Base-by-base conservation (phyloP, 306 rosid species). In the Prunus campanulata region DNA sequence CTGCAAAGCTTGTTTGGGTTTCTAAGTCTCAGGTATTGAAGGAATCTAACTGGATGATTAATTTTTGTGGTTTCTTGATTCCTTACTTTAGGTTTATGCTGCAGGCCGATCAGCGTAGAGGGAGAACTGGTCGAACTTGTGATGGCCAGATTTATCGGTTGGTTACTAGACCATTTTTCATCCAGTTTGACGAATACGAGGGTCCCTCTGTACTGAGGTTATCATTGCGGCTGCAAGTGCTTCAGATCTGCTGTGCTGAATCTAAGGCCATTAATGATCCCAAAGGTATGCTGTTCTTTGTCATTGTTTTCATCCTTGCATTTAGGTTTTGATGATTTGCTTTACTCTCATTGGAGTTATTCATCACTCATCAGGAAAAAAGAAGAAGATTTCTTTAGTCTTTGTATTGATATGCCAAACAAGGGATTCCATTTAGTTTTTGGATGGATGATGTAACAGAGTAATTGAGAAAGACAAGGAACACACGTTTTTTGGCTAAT, bases 101-200 rank as follows among this genome's bases (percentile, higher is more conserved):
- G 79, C 74, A 93, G 97, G 98, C 97, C 51, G 85, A 93, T 16
- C 98, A 91, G 78, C 97, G 98, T 19, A 87, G 55, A 81, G 98
- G 97, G 79, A 91, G 97, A 89, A 93, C 98, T 68, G 98, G 98
- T 66, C 88, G 97, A 89, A 93, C 98, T 66, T 93, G 98, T 88
- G 96, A 93, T 85, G 98, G 98, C 60, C 77, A 89, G 77, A 82
- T 91, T 76, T 91, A 89, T 87, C 85, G 98, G 80, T 84, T 93
- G 87, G 91, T 91, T 47, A 81, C 93, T 42, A 69, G 87, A 50
- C 78, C 93, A 20, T 93, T 93, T 89, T 93, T 56, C 77, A 80
- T 78, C 76, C 61, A 66, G 65, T 79, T 93, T 70, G 88, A 87
- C 65, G 85, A 88, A 52, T 81, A 82, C n/a, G 98, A 93, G 81